Evolutionary conservation across 345 rosid genomes (phyloP).

Genomic region (Rhodomyrtus tomentosa): DNA sequence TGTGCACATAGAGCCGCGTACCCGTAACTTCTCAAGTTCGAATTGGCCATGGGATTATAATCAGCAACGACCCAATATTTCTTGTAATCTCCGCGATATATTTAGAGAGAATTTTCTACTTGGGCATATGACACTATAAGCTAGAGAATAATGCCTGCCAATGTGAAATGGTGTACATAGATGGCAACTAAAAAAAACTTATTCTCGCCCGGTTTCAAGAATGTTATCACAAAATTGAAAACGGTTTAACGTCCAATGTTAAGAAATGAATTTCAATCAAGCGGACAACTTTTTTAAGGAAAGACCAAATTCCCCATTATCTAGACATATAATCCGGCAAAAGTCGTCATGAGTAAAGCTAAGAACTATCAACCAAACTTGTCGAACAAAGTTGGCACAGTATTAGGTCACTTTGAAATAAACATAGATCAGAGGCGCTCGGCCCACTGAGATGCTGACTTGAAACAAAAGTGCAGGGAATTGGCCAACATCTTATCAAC

Average conservation of each 20-base stretch:
- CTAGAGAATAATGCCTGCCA: neutral
- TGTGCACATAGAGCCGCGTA: neutral
- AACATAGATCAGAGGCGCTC: neutral
- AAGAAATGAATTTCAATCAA: neutral
- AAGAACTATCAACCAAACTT: neutral
- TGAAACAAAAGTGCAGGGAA: neutral
- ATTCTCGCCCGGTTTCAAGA: neutral
- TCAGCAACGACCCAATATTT: neutral
- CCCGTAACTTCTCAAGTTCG: neutral
- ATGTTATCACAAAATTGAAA: neutral
- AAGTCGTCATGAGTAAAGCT: neutral
- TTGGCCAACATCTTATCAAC: neutral
- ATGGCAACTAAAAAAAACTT: neutral
- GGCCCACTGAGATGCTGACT: neutral
- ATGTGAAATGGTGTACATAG: neutral
- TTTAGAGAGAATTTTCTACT: neutral
- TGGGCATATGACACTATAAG: neutral
- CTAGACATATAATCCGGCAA: neutral
- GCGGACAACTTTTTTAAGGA: neutral
- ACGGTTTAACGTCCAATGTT: neutral
- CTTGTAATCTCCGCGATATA: neutral
- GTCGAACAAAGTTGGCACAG: neutral
- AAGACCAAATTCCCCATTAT: neutral
- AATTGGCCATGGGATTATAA: neutral
- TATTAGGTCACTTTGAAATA: neutral